Conservation (phyloP, 2,329 filamentous ascomycete genomes). For the Aspergillus texensis region DNA sequence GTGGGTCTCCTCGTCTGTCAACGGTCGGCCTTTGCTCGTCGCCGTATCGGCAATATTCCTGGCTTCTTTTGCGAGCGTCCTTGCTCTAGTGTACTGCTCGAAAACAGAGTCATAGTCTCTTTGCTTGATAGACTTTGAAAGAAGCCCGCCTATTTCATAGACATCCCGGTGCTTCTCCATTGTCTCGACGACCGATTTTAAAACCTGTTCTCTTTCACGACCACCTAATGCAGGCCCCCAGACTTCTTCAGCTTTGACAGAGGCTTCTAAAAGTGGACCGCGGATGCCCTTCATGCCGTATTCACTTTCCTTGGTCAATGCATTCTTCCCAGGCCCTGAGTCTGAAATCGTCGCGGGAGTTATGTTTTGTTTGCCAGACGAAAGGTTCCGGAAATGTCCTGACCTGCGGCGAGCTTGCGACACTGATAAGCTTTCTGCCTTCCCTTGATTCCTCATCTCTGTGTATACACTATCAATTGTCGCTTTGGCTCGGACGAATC, state of each 20-base stretch:
- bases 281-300: conserved; percentile 90
- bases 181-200: conserved; percentile 75
- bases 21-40: conserved; percentile 52
- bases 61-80: conserved; percentile 78
- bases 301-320: conserved; percentile 87
- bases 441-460: conserved; percentile 82
- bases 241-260: conserved; percentile 92
- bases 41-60: conserved; percentile 66
- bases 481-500: conserved; percentile 94
- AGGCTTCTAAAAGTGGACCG: conserved; percentile 81
- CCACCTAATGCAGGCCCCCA: conserved; percentile 95
- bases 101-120: conserved; percentile 88
- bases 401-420: conserved; percentile 64
- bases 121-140: conserved; percentile 84
- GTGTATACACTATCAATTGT: conserved; percentile 99
- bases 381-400: conserved; percentile 60
- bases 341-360: conserved; percentile 40
- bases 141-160: conserved; percentile 75
- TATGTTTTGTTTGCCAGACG: conserved; percentile 43
- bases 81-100: conserved; percentile 83
- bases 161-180: conserved; percentile 80
- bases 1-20: conserved; percentile 79
- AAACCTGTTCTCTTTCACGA: conserved; percentile 82
- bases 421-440: conserved; percentile 42
- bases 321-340: conserved; percentile 77